Percentiles rank a stretch among this genome's conserved stretches.
phyloP scores from a whole-genome alignment of 148 eudicot species.

The Oxyria digyna region DNA sequence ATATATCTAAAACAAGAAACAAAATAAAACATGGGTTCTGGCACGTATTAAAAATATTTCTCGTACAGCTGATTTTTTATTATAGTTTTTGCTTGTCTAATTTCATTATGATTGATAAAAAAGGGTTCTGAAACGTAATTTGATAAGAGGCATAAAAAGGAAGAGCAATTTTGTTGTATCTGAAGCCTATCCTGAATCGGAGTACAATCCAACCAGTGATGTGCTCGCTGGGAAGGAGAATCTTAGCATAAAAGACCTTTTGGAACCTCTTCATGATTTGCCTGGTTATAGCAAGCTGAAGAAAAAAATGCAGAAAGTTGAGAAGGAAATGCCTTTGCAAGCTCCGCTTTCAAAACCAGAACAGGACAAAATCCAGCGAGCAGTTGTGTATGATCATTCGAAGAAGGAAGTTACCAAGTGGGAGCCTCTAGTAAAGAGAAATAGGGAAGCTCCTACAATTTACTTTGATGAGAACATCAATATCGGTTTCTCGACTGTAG shows the following conservation, averaged over 20 bases:
- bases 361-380: slow-evolving; percentile 59
- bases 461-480: slow-evolving; percentile 49
- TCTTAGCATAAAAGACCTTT: slow-evolving; percentile 64
- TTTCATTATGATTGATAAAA: not conserved
- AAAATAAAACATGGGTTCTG: too few species aligned
- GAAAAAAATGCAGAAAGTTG: slow-evolving; percentile 33
- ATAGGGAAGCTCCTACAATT: slow-evolving; percentile 74
- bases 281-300: slow-evolving; percentile 46
- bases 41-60: too few species aligned
- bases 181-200: slow-evolving; percentile 88
- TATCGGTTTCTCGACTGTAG: slow-evolving; percentile 64
- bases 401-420: slow-evolving; percentile 62
- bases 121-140: not conserved
- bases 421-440: slow-evolving; percentile 63
- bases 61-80: not conserved
- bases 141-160: slow-evolving; percentile 50
- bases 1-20: too few species aligned
- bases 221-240: slow-evolving; percentile 52
- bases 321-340: slow-evolving; percentile 36
- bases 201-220: slow-evolving; percentile 74
- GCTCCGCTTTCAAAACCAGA: slow-evolving; percentile 72
- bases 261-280: slow-evolving; percentile 56
- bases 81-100: too few species aligned
- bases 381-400: slow-evolving; percentile 39
- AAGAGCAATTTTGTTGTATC: slow-evolving; percentile 37